A percentile compares a stretch with the other conserved stretches of the same genome.
Evolutionary conservation across 345 rosid genomes (phyloP).

Genomic region (Trapa incisa): DNA sequence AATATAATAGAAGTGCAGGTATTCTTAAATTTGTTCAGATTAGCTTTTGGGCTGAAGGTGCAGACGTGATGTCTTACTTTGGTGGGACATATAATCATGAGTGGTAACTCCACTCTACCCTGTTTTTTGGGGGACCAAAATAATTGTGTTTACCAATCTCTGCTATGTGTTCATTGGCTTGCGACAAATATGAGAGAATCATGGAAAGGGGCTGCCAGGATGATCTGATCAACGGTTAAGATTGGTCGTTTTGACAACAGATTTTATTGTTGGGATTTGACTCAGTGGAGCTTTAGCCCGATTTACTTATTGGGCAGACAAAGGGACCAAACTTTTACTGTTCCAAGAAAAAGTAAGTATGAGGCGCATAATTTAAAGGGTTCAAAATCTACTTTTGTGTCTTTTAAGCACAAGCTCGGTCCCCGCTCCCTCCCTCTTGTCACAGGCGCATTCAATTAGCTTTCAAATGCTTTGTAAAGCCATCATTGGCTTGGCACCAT

Average conservation of each 20-base stretch:
- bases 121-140: not conserved
- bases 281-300: not conserved
- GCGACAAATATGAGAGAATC: not conserved
- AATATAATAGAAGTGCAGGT: no score
- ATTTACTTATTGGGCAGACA: constrained; percentile 23
- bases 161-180: not conserved
- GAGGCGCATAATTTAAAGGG: not conserved
- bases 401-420: constrained; percentile 10
- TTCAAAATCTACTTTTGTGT: constrained; percentile 12
- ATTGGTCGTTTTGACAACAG: constrained; percentile 3
- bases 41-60: not conserved
- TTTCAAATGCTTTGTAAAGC: no score
- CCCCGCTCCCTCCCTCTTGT: no score
- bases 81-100: no score
- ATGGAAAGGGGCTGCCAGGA: not conserved
- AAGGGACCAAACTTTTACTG: constrained; percentile 30
- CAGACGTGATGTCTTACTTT: no score
- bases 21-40: no score
- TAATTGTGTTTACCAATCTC: constrained; percentile 8
- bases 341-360: constrained; percentile 1
- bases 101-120: not conserved
- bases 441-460: no score
- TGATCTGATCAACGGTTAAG: constrained; percentile 10
- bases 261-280: not conserved
- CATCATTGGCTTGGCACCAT: no score